Evolutionary conservation across 2,329 filamentous ascomycete genomes (phyloP).

Genomic region (Phaeosphaeriaceae sp.): DNA sequence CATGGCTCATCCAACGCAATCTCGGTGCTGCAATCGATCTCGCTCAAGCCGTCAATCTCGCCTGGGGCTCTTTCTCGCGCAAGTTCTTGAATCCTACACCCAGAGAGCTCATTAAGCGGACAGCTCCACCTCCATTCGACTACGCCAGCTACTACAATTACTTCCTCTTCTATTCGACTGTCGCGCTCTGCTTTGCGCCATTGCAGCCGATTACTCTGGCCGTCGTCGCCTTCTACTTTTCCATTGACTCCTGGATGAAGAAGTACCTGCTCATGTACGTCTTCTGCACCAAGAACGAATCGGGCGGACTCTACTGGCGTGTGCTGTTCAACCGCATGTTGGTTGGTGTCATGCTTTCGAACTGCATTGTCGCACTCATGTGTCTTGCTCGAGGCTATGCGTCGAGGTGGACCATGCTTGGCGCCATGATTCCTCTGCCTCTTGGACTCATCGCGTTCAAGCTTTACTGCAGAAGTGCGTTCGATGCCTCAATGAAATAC

Average conservation of each 20-base stretch:
- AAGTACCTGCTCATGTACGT: conserved; percentile 95
- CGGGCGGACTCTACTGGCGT: conserved; percentile 91
- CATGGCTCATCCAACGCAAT: conserved; percentile 80
- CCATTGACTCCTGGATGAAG: conserved; percentile 85
- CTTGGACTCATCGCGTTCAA: conserved; percentile 86
- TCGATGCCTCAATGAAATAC: conserved; percentile 81
- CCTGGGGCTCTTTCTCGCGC: conserved; percentile 84
- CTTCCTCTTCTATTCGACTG: conserved; percentile 91
- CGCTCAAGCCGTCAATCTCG: conserved; percentile 83
- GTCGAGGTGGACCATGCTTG: conserved; percentile 64
- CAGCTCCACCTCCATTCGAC: conserved; percentile 89
- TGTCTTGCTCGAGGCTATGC: conserved; percentile 69
- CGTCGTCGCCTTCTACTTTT: conserved; percentile 88
- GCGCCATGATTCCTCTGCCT: conserved; percentile 74
- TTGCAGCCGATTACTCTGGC: conserved; percentile 88
- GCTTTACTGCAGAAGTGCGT: conserved; percentile 76
- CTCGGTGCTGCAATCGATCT: conserved; percentile 92
- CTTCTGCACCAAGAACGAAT: conserved; percentile 96
- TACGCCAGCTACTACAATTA: conserved; percentile 99
- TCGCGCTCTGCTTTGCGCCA: conserved; percentile 82
- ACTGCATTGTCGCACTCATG: conserved; percentile 78
- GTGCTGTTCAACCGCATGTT: conserved; percentile 91
- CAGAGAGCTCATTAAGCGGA: conserved; percentile 88
- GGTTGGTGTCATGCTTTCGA: conserved; percentile 79
- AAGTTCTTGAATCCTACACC: conserved; percentile 89